phyloP scores from a whole-genome alignment of 352 stramenopile genomes.

The Sclerospora graminicola region DNA sequence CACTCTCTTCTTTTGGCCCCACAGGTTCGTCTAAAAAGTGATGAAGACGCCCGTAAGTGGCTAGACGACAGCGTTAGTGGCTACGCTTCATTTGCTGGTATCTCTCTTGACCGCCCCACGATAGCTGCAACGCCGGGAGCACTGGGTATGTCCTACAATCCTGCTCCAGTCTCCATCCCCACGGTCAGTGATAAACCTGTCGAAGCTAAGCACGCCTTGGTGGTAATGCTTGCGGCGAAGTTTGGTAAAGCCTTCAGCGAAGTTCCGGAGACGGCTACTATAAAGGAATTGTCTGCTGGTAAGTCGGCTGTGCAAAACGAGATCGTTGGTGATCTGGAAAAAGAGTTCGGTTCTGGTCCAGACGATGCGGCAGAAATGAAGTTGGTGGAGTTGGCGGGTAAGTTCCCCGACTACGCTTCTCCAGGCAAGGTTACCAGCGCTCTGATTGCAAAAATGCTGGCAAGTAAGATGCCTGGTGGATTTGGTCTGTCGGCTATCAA shows the following conservation, averaged over 20 bases:
- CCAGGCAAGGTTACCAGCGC: conserved; percentile 65
- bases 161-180: conserved; percentile 33
- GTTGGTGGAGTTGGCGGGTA: conserved; percentile 52
- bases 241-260: conserved; percentile 63
- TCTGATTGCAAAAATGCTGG: conserved; percentile 73
- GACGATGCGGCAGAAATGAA: conserved; percentile 76
- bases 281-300: conserved; percentile 71
- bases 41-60: conserved; percentile 68
- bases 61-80: conserved; percentile 54
- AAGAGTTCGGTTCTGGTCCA: conserved; percentile 70
- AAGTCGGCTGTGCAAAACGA: conserved; percentile 87
- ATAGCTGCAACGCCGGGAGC: conserved; percentile 17
- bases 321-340: conserved; percentile 77
- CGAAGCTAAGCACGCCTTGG: conserved; percentile 63
- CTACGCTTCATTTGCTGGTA: conserved; percentile 68
- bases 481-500: conserved; percentile 72
- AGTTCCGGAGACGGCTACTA: conserved; percentile 45
- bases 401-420: conserved; percentile 57
- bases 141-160: conserved; percentile 26
- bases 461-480: conserved; percentile 72
- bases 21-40: conserved; percentile 55
- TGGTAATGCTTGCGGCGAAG: conserved; percentile 70
- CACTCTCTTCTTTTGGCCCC: conserved; percentile 57
- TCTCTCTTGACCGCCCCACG: conserved; percentile 36
- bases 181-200: conserved; percentile 54